Conservation (phyloP, 2,329 filamentous ascomycete genomes). For the Colletotrichum karsti region DNA sequence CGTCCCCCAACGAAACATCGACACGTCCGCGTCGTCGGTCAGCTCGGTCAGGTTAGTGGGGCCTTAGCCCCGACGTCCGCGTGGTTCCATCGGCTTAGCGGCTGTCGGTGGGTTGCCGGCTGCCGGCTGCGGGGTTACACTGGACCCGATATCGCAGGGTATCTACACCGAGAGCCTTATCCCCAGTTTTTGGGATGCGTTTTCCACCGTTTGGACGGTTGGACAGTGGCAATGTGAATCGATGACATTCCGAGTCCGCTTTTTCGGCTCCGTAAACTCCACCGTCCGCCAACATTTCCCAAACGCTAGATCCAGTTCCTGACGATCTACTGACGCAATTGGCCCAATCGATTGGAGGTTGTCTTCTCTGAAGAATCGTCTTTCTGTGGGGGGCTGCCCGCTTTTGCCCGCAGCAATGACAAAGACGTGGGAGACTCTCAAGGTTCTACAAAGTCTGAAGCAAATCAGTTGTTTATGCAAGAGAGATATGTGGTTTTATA, state of each 20-base stretch:
- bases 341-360: background rate
- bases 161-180: constrained; percentile 26
- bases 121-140: constrained; percentile 18
- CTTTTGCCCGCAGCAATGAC: background rate
- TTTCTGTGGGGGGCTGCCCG: background rate
- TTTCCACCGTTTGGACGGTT: too few species aligned
- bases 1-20: background rate
- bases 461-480: background rate
- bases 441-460: background rate
- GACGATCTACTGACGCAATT: constrained; percentile 24
- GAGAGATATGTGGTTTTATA: too few species aligned
- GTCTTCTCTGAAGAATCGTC: background rate
- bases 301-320: constrained; percentile 16
- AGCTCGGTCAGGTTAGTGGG: constrained; percentile 24
- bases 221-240: background rate
- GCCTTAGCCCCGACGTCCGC: constrained; percentile 18
- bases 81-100: constrained; percentile 21
- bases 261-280: constrained; percentile 5
- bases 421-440: background rate
- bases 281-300: constrained; percentile 14
- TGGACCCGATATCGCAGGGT: constrained; percentile 23
- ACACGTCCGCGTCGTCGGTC: constrained; percentile 6
- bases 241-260: constrained; percentile 27
- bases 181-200: constrained; percentile 13
- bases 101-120: constrained; percentile 22